Evolutionary conservation across 1,284 basidiomycete species (phyloP), one percentile per base, ranked within the genome.

Genomic region (Cronartium quercuum): DNA sequence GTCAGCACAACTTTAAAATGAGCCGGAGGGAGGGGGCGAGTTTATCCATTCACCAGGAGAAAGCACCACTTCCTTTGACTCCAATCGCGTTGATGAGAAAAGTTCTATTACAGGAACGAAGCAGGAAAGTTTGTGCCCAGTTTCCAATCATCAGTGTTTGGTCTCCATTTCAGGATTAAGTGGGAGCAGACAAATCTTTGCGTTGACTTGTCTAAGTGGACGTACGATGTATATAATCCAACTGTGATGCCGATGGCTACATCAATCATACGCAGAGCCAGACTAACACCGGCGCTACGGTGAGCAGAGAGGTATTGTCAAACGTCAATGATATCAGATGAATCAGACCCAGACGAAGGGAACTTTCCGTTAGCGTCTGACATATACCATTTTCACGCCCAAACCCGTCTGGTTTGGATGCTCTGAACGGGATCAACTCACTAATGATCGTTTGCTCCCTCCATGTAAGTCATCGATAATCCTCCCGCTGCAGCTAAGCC

Each of bases 161-260:
- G 5, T 4, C 47, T 21, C 47, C 47, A 21, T 51, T 51, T 51
- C 5, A 51, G n/a, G n/a, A n/a, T n/a, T n/a, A n/a, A n/a, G n/a
- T n/a, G n/a, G n/a, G n/a, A n/a, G n/a, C n/a, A n/a, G n/a, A n/a
- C n/a, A n/a, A n/a, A n/a, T n/a, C n/a, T n/a, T n/a, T n/a, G 5
- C 12, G 4, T 51, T 21, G 4, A 10, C 47, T 21, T 4, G 15
- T 13, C 21, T 13, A 10, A 18, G 21, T 3, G 3, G 47, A 51
- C 47, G 15, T 51, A 51, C 47, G 47, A 51, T 13, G 58, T 60
- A 29, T 60, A 93, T 60, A 93, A 81, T n/a, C 91, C 91, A 66
- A 92, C 90, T 0, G 91, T 93, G 79, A 94, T 92, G 70, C 91
- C 92, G 78, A 94, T 91, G 0, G 90, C 90, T 63, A 92, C 90